Percentiles rank a stretch among this genome's conserved stretches.
Conservation (phyloP, 805 yeast genomes). For the Sugiyamaella floridensis region DNA sequence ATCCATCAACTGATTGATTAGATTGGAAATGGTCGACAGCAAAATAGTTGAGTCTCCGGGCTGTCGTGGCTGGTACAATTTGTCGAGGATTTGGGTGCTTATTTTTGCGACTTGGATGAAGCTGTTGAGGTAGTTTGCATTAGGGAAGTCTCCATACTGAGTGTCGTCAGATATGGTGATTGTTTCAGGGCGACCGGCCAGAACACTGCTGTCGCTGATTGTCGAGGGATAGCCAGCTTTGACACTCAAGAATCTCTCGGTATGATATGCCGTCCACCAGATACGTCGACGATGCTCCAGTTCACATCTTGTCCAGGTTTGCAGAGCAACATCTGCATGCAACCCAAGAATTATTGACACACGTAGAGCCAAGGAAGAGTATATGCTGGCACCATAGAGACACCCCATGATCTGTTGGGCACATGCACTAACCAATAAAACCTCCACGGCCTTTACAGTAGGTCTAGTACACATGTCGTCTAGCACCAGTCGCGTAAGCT, state of each 20-base stretch:
- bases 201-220: conserved; percentile 15
- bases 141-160: conserved; percentile 13
- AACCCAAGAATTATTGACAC: conserved; percentile 18
- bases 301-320: conserved; percentile 7
- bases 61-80: conserved; percentile 16
- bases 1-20: conserved; percentile 16
- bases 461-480: conserved; percentile 13
- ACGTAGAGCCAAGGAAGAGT: conserved; percentile 18
- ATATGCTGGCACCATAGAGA: conserved; percentile 13
- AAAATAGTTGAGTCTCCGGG: neutral
- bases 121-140: conserved; percentile 16
- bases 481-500: conserved; percentile 8
- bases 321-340: conserved; percentile 17
- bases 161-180: too few species aligned
- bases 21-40: neutral
- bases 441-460: conserved; percentile 14
- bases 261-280: conserved; percentile 22
- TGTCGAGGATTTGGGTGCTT: conserved; percentile 13
- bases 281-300: conserved; percentile 21
- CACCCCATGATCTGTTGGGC: conserved; percentile 19
- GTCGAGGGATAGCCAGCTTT: conserved; percentile 21
- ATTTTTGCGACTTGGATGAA: conserved; percentile 19
- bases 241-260: conserved; percentile 20
- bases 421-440: conserved; percentile 17
- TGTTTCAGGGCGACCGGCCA: conserved; percentile 13